Evolutionary conservation across 495 filamentous ascomycete genomes (phyloP).

Genomic region (Platismatia glauca): DNA sequence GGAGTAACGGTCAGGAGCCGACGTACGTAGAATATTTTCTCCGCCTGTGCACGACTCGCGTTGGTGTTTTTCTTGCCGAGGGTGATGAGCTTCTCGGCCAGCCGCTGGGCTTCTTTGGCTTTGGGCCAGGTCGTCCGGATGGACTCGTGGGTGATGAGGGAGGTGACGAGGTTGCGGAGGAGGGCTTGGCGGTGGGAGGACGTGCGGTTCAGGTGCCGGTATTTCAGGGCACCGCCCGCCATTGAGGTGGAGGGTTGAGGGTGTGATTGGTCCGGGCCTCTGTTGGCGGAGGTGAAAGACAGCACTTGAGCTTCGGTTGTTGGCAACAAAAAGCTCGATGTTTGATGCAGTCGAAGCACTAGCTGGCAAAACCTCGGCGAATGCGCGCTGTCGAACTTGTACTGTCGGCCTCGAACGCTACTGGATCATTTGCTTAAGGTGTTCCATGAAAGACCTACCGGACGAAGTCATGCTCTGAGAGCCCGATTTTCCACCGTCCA

Average conservation of each 20-base stretch:
- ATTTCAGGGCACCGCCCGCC: slow-evolving; percentile 76
- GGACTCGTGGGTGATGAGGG: slow-evolving; percentile 84
- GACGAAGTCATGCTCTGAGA: neutral
- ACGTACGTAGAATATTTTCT: slow-evolving; percentile 76
- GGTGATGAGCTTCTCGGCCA: slow-evolving; percentile 91
- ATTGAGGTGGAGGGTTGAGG: slow-evolving; percentile 35
- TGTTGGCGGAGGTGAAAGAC: neutral
- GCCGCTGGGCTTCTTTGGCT: slow-evolving; percentile 88
- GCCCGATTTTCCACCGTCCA: too few species aligned
- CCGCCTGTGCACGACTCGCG: slow-evolving; percentile 54
- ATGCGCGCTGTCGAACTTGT: too few species aligned
- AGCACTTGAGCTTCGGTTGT: too few species aligned
- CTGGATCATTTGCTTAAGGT: too few species aligned
- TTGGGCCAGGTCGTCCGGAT: slow-evolving; percentile 93
- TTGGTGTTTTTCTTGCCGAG: slow-evolving; percentile 85
- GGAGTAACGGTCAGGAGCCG: neutral
- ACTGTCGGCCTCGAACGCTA: too few species aligned
- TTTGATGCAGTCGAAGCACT: too few species aligned
- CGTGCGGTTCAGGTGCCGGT: slow-evolving; percentile 74
- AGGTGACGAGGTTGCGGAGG: slow-evolving; percentile 91
- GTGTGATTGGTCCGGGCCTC: neutral
- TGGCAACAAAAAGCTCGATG: too few species aligned
- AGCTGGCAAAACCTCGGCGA: too few species aligned
- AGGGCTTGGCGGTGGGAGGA: slow-evolving; percentile 85
- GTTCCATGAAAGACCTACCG: neutral